A percentile compares a stretch with the other conserved stretches of the same genome.
phyloP scores from a whole-genome alignment of 495 filamentous ascomycete genomes.

The Penicillium lividum region DNA sequence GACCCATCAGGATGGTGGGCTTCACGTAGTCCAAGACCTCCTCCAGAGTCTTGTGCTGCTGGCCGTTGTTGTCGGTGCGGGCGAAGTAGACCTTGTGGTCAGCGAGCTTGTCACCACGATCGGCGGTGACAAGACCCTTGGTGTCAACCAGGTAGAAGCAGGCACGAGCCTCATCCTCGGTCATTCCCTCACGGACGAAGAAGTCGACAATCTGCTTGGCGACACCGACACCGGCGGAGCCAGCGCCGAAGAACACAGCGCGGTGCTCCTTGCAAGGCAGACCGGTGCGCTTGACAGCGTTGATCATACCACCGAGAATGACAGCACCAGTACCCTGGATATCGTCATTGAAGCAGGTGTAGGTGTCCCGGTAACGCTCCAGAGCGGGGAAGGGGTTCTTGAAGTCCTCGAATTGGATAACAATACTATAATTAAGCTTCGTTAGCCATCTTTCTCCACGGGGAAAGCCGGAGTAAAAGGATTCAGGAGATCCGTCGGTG shows the following conservation, averaged over 20 bases:
- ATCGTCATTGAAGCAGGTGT: constrained; percentile 98
- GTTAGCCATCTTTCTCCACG: constrained; percentile 21
- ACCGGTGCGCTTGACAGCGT: constrained; percentile 84
- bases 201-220: constrained; percentile 95
- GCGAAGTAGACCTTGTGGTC: constrained; percentile 99
- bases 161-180: constrained; percentile 82
- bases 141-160: constrained; percentile 99
- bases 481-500: constrained; percentile 21
- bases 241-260: constrained; percentile 94
- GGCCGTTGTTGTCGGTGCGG: constrained; percentile 85
- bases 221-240: constrained; percentile 93
- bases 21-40: constrained; percentile 92
- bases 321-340: constrained; percentile 98
- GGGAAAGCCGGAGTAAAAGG: background rate
- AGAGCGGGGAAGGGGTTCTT: constrained; percentile 97
- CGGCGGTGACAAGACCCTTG: constrained; percentile 89
- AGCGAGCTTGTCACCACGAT: constrained; percentile 90
- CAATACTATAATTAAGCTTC: constrained; percentile 58
- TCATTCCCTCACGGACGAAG: constrained; percentile 89
- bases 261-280: constrained; percentile 87
- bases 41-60: constrained; percentile 86
- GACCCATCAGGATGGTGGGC: constrained; percentile 90
- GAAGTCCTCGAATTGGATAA: constrained; percentile 98
- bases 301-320: constrained; percentile 91
- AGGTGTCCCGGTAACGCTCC: constrained; percentile 79